Evolutionary conservation across 2,329 filamentous ascomycete species (phyloP).

Genomic region (Diplodia seriata): DNA sequence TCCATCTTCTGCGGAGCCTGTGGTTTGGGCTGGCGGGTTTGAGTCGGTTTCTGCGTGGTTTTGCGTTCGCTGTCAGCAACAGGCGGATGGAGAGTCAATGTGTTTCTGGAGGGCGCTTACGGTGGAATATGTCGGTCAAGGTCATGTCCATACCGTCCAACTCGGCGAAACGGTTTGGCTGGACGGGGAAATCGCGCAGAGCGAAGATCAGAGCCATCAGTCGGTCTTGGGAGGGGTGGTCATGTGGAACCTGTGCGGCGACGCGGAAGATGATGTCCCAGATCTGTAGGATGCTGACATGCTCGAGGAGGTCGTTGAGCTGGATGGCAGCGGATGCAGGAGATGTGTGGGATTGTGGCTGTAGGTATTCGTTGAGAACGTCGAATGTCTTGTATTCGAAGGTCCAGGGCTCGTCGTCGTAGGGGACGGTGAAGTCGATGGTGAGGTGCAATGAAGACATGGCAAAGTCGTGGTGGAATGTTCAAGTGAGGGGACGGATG

Average conservation of each 20-base stretch:
- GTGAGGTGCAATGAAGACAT: not conserved
- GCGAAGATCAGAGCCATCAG: not conserved
- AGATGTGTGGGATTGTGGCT: not conserved
- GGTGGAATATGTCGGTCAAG: not conserved
- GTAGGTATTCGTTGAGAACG: not conserved
- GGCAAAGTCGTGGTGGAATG: not conserved
- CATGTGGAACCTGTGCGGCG: not conserved
- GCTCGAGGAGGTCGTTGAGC: not conserved
- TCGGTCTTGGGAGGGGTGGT: not conserved
- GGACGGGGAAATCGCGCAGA: not conserved
- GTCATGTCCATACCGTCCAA: not conserved
- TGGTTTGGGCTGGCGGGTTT: too few species aligned
- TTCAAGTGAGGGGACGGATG: not conserved
- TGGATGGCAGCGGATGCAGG: not conserved
- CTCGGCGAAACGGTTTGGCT: not conserved
- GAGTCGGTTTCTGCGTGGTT: too few species aligned
- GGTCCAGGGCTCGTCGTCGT: not conserved
- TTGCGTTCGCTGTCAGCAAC: too few species aligned
- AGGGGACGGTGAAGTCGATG: not conserved
- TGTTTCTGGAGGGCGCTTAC: not conserved
- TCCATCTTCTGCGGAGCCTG: too few species aligned
- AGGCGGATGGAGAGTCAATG: too few species aligned
- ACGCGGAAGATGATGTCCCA: conserved; percentile 2
- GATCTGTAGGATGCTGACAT: not conserved
- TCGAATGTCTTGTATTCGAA: not conserved